These are phyloP conservation scores for Neonectria sp. DNA, from an alignment of 2,329 filamentous ascomycete species.

Conservation along the genomic window DNA sequence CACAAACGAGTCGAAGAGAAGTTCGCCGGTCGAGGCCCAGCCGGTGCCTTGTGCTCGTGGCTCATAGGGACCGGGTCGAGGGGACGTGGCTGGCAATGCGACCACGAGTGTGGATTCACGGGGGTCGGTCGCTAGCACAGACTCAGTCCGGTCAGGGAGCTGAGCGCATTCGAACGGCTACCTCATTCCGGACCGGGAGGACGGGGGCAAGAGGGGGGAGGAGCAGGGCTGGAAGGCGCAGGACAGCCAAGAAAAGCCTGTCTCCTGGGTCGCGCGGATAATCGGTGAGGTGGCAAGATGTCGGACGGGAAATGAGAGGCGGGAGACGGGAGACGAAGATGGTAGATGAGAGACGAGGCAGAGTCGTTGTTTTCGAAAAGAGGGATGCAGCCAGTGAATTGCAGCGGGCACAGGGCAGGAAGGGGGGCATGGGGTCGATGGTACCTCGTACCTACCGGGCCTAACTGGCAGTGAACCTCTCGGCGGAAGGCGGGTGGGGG, in stretches of 20 bases:
- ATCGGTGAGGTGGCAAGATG: conserved; percentile 29
- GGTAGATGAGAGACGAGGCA: conserved; percentile 43
- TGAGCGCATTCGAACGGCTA: conserved; percentile 70
- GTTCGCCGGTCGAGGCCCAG: conserved; percentile 72
- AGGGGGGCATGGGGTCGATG: conserved; percentile 28
- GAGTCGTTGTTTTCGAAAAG: conserved; percentile 45
- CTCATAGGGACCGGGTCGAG: conserved; percentile 53
- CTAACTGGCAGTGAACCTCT: conserved; percentile 23
- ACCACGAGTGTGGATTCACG: conserved; percentile 46
- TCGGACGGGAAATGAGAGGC: conserved; percentile 34
- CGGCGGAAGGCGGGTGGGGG: conserved; percentile 25
- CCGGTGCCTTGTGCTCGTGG: conserved; percentile 67
- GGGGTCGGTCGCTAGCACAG: conserved; percentile 49
- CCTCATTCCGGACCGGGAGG: conserved; percentile 67
- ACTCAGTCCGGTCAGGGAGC: conserved; percentile 74
- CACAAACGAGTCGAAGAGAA: conserved; percentile 70
- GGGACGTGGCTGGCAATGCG: conserved; percentile 50
- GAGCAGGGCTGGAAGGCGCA: conserved; percentile 15
- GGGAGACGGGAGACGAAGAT: conserved; percentile 33
- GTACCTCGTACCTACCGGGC: conserved; percentile 22
- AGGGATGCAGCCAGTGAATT: conserved; percentile 33
- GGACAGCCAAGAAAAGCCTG: conserved; percentile 29
- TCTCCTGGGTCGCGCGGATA: conserved; percentile 33
- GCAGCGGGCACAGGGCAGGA: conserved; percentile 25
- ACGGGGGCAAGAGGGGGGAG: conserved; percentile 20